These are phyloP conservation scores for Neofusicoccum umdonicola DNA, from an alignment of 2,329 filamentous ascomycete species.

Conservation along the genomic window DNA sequence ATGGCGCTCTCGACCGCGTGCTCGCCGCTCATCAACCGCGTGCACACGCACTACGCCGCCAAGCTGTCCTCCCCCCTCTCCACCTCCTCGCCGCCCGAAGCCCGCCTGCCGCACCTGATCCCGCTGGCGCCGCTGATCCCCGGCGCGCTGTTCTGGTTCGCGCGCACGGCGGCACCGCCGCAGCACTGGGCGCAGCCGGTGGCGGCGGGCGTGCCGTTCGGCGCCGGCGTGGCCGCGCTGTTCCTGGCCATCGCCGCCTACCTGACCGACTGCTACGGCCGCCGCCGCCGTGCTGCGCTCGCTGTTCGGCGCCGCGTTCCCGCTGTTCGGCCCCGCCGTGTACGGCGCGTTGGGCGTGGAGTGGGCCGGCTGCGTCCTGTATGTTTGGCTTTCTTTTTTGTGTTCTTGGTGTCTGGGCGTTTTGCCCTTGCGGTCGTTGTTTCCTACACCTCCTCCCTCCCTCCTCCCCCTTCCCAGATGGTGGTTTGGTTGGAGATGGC, in stretches of 20 bases:
- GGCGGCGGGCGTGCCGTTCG: conserved; percentile 75
- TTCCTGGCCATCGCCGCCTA: conserved; percentile 86
- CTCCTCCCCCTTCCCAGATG: too few relatives aligned
- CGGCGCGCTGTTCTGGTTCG: conserved; percentile 57
- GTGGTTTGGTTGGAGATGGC: too few relatives aligned
- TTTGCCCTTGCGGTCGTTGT: too few relatives aligned
- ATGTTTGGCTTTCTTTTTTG: too few relatives aligned
- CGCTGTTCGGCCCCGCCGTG: conserved; percentile 71
- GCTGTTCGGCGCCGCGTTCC: conserved; percentile 70
- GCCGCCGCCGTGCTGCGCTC: conserved; percentile 74
- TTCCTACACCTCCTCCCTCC: too few relatives aligned
- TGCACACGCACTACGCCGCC: conserved; percentile 66
- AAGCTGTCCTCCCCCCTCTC: conserved; percentile 42
- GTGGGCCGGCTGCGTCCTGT: conserved; percentile 65
- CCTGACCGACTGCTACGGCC: conserved; percentile 70
- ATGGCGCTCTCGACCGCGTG: conserved; percentile 32
- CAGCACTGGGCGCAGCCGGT: conserved; percentile 84
- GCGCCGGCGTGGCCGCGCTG: conserved; percentile 69
- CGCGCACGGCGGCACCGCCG: conserved; percentile 53
- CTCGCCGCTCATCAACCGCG: conserved; percentile 69
- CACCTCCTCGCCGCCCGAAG: conserved; percentile 66
- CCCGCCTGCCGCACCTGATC: conserved; percentile 76
- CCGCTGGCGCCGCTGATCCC: conserved; percentile 73
- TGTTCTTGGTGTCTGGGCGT: too few relatives aligned
- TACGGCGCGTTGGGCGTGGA: conserved; percentile 68